phyloP scores from a whole-genome alignment of 208 protist species.

The Crithidia fasciculata region DNA sequence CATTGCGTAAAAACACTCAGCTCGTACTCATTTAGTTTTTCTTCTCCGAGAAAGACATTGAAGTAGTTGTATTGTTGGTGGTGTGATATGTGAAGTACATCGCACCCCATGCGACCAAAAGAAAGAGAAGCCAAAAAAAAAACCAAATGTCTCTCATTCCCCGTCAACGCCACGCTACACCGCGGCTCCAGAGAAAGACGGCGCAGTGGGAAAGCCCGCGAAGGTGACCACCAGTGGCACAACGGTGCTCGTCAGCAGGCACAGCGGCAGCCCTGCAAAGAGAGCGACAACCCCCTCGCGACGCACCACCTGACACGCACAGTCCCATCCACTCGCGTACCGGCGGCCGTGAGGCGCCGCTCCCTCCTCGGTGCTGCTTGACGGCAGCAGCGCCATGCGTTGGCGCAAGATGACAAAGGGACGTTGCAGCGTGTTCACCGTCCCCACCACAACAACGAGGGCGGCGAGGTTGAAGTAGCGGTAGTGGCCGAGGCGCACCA shows the following conservation, averaged over 20 bases:
- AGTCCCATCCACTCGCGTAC: slow-evolving; percentile 34
- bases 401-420: slow-evolving; percentile 47
- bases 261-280: slow-evolving; percentile 32
- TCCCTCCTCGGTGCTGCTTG: not conserved
- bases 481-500: slow-evolving; percentile 19
- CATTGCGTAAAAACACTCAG: not conserved
- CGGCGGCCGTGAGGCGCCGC: slow-evolving; percentile 20
- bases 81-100: not conserved
- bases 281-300: slow-evolving; percentile 25
- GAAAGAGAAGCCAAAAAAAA: slow-evolving; percentile 6
- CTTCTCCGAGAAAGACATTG: too few species aligned
- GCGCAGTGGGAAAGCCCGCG: slow-evolving; percentile 22
- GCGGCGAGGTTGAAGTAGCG: slow-evolving; percentile 25
- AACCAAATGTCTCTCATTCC: not conserved
- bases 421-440: slow-evolving; percentile 37
- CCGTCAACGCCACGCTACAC: slow-evolving; percentile 3
- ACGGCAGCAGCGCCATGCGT: slow-evolving; percentile 44
- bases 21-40: too few species aligned
- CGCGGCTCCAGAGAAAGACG: slow-evolving; percentile 23
- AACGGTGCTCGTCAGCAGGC: slow-evolving; percentile 26
- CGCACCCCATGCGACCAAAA: not conserved
- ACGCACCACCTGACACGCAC: slow-evolving; percentile 22
- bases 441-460: slow-evolving; percentile 22
- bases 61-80: too few species aligned
- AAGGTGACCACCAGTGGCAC: slow-evolving; percentile 32